Evolutionary conservation across 192 early-diverging fungal genomes (phyloP).

Genomic region (Phycomyces blakesleeanus): DNA sequence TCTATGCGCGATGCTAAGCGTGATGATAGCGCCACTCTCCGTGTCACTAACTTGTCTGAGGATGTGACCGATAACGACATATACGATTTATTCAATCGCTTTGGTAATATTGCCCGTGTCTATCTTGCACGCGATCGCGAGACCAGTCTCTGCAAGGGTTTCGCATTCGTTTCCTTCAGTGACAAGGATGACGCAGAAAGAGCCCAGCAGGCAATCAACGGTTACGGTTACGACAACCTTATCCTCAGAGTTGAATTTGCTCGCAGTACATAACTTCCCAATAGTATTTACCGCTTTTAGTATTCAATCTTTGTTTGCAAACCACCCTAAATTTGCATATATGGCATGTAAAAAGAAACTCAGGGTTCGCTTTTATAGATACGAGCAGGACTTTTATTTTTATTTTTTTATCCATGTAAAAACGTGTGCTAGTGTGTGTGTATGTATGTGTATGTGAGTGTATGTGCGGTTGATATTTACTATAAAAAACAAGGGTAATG

Average conservation of each 20-base stretch:
- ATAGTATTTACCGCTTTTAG: too few species aligned
- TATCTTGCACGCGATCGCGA: conserved; percentile 85
- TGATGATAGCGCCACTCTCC: conserved; percentile 70
- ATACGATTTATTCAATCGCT: conserved; percentile 80
- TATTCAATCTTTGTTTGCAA: too few species aligned
- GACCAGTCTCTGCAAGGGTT: conserved; percentile 87
- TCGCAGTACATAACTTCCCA: conserved; percentile 35
- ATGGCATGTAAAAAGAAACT: too few species aligned
- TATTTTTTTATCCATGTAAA: too few species aligned
- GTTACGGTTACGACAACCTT: conserved; percentile 94
- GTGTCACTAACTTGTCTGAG: conserved; percentile 96
- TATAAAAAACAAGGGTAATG: too few species aligned
- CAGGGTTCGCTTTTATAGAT: too few species aligned
- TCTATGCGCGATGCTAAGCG: conserved; percentile 53
- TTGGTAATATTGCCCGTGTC: conserved; percentile 79
- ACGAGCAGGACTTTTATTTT: too few species aligned
- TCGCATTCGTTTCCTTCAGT: conserved; percentile 90
- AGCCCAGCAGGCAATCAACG: conserved; percentile 85
- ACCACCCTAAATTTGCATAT: too few species aligned
- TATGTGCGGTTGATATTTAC: too few species aligned
- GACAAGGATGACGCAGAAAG: conserved; percentile 76
- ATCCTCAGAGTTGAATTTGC: conserved; percentile 84
- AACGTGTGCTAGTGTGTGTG: too few species aligned
- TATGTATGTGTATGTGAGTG: too few species aligned
- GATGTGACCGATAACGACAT: conserved; percentile 88